Percentiles rank a stretch among this genome's conserved stretches.
These are phyloP conservation scores for Ophiosphaerella herpotricha DNA, from an alignment of 2,329 filamentous ascomycete genomes.

Conservation along the genomic window DNA sequence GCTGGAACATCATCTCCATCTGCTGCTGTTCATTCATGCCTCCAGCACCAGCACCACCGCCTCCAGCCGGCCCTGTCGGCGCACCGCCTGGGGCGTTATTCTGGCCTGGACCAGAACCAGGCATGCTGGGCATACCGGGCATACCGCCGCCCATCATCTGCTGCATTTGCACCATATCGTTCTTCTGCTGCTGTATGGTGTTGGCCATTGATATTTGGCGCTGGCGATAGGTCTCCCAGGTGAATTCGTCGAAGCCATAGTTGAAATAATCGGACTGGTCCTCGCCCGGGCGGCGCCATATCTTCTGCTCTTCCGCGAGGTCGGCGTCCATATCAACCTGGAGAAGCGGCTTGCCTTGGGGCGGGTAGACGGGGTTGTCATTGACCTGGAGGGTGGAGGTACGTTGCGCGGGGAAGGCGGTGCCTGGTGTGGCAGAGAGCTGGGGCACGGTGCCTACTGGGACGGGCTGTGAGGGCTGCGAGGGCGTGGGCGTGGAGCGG, in stretches of 20 bases:
- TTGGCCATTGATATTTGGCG: constrained; percentile 81
- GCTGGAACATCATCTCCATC: constrained; percentile 65
- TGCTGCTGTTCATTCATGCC: constrained; percentile 58
- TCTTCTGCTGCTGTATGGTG: constrained; percentile 82
- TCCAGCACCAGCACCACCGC: constrained; percentile 18
- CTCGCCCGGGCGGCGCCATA: constrained; percentile 92
- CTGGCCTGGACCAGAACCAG: constrained; percentile 19
- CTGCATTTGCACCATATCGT: constrained; percentile 64
- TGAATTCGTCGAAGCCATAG: constrained; percentile 98
- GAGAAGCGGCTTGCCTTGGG: constrained; percentile 73
- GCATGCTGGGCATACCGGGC: constrained; percentile 30
- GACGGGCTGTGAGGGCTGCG: constrained; percentile 18
- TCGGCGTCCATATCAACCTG: constrained; percentile 59
- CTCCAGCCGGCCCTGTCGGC: constrained; percentile 35
- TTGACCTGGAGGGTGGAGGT: constrained; percentile 87
- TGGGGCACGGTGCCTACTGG: constrained; percentile 26
- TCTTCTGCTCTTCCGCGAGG: constrained; percentile 75
- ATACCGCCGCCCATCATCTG: constrained; percentile 54
- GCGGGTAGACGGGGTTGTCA: constrained; percentile 77
- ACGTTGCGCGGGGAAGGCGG: constrained; percentile 63
- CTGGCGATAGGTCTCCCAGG: constrained; percentile 90
- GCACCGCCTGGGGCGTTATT: constrained; percentile 22
- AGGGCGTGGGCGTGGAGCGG: constrained; percentile 26
- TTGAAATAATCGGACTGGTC: constrained; percentile 98
- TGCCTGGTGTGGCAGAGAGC: constrained; percentile 31